These are phyloP conservation scores for Rubia occidens DNA, from an alignment of 305 asterid species.

Conservation along the genomic window DNA sequence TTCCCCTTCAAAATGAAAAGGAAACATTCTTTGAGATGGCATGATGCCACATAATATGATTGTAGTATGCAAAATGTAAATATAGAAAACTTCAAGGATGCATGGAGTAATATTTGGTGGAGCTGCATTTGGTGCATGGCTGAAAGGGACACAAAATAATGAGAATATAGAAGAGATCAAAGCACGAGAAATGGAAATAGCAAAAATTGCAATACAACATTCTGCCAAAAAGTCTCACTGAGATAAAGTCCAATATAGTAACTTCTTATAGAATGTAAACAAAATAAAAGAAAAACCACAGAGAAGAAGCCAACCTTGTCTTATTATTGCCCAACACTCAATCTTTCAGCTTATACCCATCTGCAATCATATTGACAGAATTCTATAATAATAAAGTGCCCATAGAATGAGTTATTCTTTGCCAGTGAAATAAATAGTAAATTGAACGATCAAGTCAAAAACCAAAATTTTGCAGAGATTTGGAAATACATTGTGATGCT, in stretches of 20 bases:
- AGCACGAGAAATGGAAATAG: background rate
- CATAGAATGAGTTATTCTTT: background rate
- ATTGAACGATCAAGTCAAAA: background rate
- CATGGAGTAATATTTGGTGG: constrained; percentile 90
- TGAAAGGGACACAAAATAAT: constrained; percentile 32
- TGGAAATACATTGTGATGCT: background rate
- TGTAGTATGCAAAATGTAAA: constrained; percentile 5
- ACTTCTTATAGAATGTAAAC: background rate
- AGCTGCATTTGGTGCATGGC: constrained; percentile 65
- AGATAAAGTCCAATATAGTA: background rate
- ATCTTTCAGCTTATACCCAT: background rate
- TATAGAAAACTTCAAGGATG: constrained; percentile 48
- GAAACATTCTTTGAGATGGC: background rate
- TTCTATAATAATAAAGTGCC: background rate
- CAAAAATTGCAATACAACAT: background rate
- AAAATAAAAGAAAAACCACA: background rate
- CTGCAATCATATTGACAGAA: background rate
- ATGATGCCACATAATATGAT: constrained; percentile 7
- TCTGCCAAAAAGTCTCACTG: background rate
- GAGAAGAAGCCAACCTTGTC: background rate
- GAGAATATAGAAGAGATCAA: constrained; percentile 13
- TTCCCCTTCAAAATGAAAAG: constrained; percentile 54
- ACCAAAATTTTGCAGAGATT: background rate
- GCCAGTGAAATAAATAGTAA: background rate
- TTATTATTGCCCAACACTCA: background rate